Base-by-base conservation (phyloP, 2,329 filamentous ascomycete genomes). In the Fusarium albosuccineum region DNA sequence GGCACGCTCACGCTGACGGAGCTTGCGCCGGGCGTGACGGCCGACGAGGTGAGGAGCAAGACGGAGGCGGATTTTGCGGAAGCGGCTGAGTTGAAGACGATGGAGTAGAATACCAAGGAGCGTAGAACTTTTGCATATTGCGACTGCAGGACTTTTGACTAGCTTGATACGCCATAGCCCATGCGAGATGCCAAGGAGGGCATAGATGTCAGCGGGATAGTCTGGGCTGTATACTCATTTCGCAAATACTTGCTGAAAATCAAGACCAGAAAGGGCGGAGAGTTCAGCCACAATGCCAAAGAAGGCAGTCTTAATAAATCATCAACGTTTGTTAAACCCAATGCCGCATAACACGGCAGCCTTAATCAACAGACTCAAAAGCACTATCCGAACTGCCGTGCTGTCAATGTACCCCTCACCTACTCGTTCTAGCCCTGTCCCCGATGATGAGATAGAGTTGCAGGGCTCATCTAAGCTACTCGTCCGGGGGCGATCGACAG, bases 11-110 rank as follows among this genome's bases (percentile, higher is more conserved):
- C 88, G 0, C 81, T 94, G 50, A 91, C 89, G 0, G 91, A 94
- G 78, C 76, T 92, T 14, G 91, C 91, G 2, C 88, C 89, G 2
- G 90, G 88, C 0, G 87, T 92, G 1, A 84, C 84, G 11, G 83
- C 93, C 1, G 90, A 93, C 33, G 88, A 92, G 64, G 85, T 94
- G 4, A 86, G 81, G 79, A 81, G 82, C 68, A 92, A 92, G 83
- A 94, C 91, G 1, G 89, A 87, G 53, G 91, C 91, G 0, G 81
- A 84, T 39, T 94, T 93, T 74, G 76, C 78, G 5, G 85, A 93
- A 42, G 87, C 88, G 1, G 82, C 88, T 34, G 76, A 87, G 29
- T 57, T 92, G 44, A 83, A 83, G 68, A 79, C 78, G 3, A 77
- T 83, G 81, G 80, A 80, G 64, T 82, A 70, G 45, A 22, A 60